Base-by-base conservation (phyloP, 1,284 basidiomycete genomes). In the Sanghuangporus weigelae region DNA sequence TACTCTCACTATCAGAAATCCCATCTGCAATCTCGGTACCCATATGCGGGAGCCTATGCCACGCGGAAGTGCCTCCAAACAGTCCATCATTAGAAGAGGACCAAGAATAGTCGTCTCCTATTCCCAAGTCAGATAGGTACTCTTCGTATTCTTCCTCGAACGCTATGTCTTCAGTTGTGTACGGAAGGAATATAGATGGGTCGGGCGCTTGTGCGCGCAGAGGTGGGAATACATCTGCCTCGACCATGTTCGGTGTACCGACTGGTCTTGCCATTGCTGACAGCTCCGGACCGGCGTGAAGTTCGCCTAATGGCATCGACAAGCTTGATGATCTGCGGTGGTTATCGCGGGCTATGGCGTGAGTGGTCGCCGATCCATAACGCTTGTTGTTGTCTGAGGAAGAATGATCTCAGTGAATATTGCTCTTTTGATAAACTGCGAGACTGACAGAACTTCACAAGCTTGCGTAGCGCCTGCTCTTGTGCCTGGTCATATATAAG, bases 371-470 rank as follows among this genome's bases (percentile, higher is more conserved):
- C n/a, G 84, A 75, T n/a, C 91, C 90, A 72, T 93, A 93, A 63
- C 92, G 82, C 70, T 87, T 87, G 63, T 80, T 90, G 72, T 93
- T 93, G 71, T 93, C 90, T 93, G 66, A 23, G n/a, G 54, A 6
- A 26, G 14, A 57, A 42, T 21, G 11, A 56, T 54, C 61, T 64
- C 10, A 66, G 61, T 21, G 26, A 60, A 23, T 57, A n/a, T 12
- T 11, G 19, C 40, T 8, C 23, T n/a, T 40, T 39, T 6, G 50
- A 53, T 51, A 59, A 59, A 67, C 14, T 48, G 35, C 40, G 49
- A 39, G n/a, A 76, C 87, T 75, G 73, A 93, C 93, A 99, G 76
- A 97, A 98, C 71, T 95, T 94, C 68, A 99, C 92, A 35, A 99
- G 81, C 68, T 93, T 88, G 31, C 96, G 88, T 35, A 99, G 80